A percentile compares a stretch with the other conserved stretches of the same genome.
These are phyloP conservation scores for Sporothrix pallida DNA, from an alignment of 2,329 filamentous ascomycete species.

Conservation along the genomic window DNA sequence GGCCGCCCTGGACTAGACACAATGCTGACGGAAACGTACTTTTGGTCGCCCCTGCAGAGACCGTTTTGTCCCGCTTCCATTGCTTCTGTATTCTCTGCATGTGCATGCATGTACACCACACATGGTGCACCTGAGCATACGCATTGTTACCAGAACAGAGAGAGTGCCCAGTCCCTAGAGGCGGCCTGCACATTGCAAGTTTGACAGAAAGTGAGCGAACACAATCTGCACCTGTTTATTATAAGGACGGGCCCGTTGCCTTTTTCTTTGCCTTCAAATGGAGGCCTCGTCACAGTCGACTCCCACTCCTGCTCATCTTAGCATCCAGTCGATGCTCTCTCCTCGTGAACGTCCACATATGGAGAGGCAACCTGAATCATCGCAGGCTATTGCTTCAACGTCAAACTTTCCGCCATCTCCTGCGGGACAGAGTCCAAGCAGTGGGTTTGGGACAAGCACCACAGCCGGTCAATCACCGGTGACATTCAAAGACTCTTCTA, in stretches of 20 bases:
- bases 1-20: not conserved
- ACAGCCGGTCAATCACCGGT: not conserved
- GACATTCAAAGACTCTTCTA: not conserved
- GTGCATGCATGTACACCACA: slow-evolving; percentile 11
- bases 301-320: slow-evolving; percentile 58
- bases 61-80: slow-evolving; percentile 13
- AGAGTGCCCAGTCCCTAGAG: not conserved
- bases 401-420: slow-evolving; percentile 39
- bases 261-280: slow-evolving; percentile 28
- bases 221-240: not conserved
- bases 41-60: slow-evolving; percentile 3
- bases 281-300: slow-evolving; percentile 49
- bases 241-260: slow-evolving; percentile 10
- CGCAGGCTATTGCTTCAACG: slow-evolving; percentile 43
- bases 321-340: slow-evolving; percentile 59
- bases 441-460: slow-evolving; percentile 10
- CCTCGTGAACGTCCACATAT: slow-evolving; percentile 49
- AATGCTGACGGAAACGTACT: slow-evolving; percentile 1
- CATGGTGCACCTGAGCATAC: not conserved
- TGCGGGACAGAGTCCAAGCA: not conserved
- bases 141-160: not conserved
- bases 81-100: slow-evolving; percentile 17
- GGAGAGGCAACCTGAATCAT: slow-evolving; percentile 46
- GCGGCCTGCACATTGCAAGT: not conserved
- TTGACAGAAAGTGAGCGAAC: not conserved